Conservation (phyloP, 169 alveolate genomes). For the Plasmodium knowlesi region DNA sequence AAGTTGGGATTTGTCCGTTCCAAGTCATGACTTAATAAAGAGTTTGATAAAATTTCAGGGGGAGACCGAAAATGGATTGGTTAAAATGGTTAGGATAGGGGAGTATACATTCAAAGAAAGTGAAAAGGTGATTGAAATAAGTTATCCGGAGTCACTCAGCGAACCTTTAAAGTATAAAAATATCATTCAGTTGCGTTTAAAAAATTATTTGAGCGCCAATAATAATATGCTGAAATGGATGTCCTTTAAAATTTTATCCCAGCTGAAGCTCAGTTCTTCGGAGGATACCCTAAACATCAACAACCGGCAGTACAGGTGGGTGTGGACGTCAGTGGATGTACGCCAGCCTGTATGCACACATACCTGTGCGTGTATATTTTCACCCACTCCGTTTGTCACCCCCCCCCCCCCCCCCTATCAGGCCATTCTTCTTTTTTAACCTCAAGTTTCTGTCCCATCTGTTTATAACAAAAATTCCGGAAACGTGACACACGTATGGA, state of each 20-base stretch:
- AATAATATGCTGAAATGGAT: constrained; percentile 57
- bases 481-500: neutral
- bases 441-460: neutral
- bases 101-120: constrained; percentile 20
- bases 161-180: constrained; percentile 41
- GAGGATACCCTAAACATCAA: constrained; percentile 54
- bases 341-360: neutral
- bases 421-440: constrained; percentile 3
- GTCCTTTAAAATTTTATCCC: constrained; percentile 37
- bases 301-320: constrained; percentile 50
- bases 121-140: constrained; percentile 34
- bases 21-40: constrained; percentile 21
- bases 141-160: constrained; percentile 22
- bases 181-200: constrained; percentile 25
- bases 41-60: constrained; percentile 28
- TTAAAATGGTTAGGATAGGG: constrained; percentile 56
- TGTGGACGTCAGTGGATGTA: neutral
- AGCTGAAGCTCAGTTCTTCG: constrained; percentile 14
- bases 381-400: neutral
- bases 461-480: neutral
- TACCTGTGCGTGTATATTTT: neutral
- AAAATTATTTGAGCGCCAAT: constrained; percentile 42
- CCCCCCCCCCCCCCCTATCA: neutral
- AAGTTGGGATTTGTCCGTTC: constrained; percentile 30
- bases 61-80: constrained; percentile 18